phyloP scores from a whole-genome alignment of 2,329 filamentous ascomycete genomes.

The Penicillium janthinellum region DNA sequence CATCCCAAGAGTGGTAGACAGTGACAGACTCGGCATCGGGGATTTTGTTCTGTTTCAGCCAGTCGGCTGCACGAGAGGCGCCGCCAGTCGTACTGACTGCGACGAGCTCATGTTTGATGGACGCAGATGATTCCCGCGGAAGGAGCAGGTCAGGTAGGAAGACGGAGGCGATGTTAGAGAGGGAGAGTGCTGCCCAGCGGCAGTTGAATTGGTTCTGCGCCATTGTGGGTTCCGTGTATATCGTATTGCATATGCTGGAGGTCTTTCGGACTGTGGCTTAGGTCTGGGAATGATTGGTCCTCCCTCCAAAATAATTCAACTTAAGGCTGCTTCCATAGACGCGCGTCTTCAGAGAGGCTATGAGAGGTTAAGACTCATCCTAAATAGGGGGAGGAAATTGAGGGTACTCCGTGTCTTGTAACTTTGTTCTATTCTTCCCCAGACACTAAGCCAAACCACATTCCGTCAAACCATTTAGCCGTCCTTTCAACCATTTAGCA shows the following conservation, averaged over 20 bases:
- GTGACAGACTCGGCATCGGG: slow-evolving; percentile 20
- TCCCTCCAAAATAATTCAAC: not conserved
- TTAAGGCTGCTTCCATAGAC: not conserved
- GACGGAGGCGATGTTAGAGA: slow-evolving; percentile 27
- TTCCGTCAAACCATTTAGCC: slow-evolving; percentile 1
- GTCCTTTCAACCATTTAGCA: slow-evolving; percentile 1
- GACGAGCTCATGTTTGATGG: slow-evolving; percentile 27
- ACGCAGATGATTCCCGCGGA: slow-evolving; percentile 12
- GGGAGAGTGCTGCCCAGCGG: slow-evolving; percentile 26
- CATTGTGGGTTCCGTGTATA: slow-evolving; percentile 6
- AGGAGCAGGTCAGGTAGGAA: slow-evolving; percentile 30
- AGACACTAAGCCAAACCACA: not conserved
- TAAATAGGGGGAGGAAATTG: not conserved
- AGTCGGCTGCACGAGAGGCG: slow-evolving; percentile 22
- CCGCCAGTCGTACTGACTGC: slow-evolving; percentile 27
- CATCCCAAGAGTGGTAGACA: slow-evolving; percentile 29
- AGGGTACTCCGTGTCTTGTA: slow-evolving; percentile 2
- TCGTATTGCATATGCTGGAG: slow-evolving; percentile 1
- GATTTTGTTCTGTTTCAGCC: slow-evolving; percentile 28
- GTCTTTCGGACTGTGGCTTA: slow-evolving; percentile 1
- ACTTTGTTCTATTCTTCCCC: not conserved
- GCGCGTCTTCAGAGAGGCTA: slow-evolving; percentile 3
- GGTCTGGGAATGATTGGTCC: slow-evolving; percentile 1
- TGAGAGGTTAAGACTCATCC: slow-evolving; percentile 1
- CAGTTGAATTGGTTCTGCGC: slow-evolving; percentile 14